Conservation (phyloP, 495 filamentous ascomycete species). For the Neurospora sp. region DNA sequence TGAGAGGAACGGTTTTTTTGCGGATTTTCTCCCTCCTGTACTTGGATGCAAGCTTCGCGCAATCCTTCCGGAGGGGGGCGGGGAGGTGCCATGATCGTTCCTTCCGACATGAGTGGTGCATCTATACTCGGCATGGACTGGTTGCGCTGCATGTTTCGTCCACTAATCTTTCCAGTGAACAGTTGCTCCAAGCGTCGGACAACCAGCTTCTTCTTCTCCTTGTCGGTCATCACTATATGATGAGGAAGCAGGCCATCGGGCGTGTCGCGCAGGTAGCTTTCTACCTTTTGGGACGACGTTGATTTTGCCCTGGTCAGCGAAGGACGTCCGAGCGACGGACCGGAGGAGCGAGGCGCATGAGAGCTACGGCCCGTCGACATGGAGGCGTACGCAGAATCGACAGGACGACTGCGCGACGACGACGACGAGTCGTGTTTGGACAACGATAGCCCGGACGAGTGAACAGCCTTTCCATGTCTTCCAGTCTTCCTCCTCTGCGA, state of each 20-base stretch:
- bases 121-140: slow-evolving; percentile 14
- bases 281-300: slow-evolving; percentile 39
- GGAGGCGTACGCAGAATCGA: slow-evolving; percentile 68
- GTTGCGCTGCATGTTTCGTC: slow-evolving; percentile 9
- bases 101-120: not conserved
- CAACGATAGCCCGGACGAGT: slow-evolving; percentile 1
- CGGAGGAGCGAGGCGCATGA: slow-evolving; percentile 24
- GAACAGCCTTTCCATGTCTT: slow-evolving; percentile 16
- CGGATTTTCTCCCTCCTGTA: slow-evolving; percentile 22
- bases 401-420: slow-evolving; percentile 43
- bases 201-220: slow-evolving; percentile 58
- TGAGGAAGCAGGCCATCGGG: slow-evolving; percentile 48
- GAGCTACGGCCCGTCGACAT: slow-evolving; percentile 45
- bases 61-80: slow-evolving; percentile 12
- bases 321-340: slow-evolving; percentile 15
- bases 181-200: slow-evolving; percentile 64
- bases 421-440: slow-evolving; percentile 39
- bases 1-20: slow-evolving; percentile 9
- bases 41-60: slow-evolving; percentile 31
- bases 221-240: slow-evolving; percentile 47
- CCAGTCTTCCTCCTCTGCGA: slow-evolving; percentile 21
- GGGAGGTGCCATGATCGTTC: slow-evolving; percentile 2
- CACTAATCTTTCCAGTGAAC: slow-evolving; percentile 58
- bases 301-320: slow-evolving; percentile 14
- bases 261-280: slow-evolving; percentile 51